phyloP scores from a whole-genome alignment of 2,329 filamentous ascomycete genomes.

The Cyanodermella asteris region DNA sequence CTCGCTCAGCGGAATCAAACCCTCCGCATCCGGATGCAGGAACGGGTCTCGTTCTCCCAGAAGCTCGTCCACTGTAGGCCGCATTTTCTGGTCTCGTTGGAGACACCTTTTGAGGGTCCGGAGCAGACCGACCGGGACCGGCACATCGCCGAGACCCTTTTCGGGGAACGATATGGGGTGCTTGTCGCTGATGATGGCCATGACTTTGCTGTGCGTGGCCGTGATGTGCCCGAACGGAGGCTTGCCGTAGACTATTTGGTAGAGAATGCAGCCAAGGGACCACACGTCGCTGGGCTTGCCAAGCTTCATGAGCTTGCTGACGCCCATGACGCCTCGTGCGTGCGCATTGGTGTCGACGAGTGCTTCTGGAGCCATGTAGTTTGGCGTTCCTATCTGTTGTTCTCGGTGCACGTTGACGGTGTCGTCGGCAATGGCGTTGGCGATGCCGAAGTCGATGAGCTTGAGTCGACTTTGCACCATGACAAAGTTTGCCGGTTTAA shows the following conservation, averaged over 20 bases:
- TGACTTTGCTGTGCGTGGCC: conserved; percentile 35
- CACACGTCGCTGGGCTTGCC: conserved; percentile 93
- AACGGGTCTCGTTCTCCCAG: conserved; percentile 34
- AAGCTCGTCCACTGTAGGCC: conserved; percentile 35
- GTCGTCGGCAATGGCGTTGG: conserved; percentile 90
- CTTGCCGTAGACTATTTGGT: conserved; percentile 96
- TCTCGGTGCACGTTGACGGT: conserved; percentile 96
- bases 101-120: conserved; percentile 35
- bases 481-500: conserved; percentile 95
- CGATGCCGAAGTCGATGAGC: conserved; percentile 95
- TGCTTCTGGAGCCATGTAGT: conserved; percentile 95
- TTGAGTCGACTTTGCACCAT: conserved; percentile 78
- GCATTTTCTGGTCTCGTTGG: conserved; percentile 31
- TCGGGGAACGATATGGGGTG: conserved; percentile 25
- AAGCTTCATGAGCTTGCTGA: conserved; percentile 67
- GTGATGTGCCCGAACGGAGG: conserved; percentile 82
- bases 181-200: conserved; percentile 27
- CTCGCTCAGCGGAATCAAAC: conserved; percentile 28
- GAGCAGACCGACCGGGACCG: conserved; percentile 32
- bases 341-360: conserved; percentile 71
- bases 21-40: conserved; percentile 31
- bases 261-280: conserved; percentile 89
- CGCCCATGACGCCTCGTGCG: conserved; percentile 20
- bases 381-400: conserved; percentile 83
- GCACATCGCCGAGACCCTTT: conserved; percentile 23